Conservation (phyloP, 768 basidiomycete genomes). For the Suillus placidus region DNA sequence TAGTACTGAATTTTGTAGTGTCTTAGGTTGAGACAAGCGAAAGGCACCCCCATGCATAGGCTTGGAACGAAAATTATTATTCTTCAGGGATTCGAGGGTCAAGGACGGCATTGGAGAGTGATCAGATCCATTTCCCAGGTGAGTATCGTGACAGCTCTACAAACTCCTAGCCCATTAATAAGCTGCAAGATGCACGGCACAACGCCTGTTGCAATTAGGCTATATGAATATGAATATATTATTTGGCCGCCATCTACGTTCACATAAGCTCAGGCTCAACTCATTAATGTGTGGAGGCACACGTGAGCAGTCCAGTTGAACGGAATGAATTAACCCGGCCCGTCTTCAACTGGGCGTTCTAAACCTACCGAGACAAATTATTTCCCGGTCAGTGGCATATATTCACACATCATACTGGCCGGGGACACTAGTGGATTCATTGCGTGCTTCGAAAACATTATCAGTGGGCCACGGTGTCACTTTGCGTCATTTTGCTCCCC, state of each 20-base stretch:
- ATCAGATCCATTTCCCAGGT: not conserved
- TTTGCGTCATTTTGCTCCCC: not conserved
- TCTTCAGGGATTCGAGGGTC: not conserved
- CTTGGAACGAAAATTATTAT: not conserved
- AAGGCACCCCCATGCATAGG: not conserved
- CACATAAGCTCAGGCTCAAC: no score
- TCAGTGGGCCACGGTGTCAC: not conserved
- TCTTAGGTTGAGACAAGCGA: not conserved
- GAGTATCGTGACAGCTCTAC: not conserved
- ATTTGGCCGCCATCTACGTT: no score
- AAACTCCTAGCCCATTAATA: not conserved
- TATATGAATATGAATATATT: no score
- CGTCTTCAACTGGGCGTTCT: not conserved
- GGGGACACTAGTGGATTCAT: not conserved
- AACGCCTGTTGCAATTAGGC: not conserved
- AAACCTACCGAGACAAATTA: not conserved
- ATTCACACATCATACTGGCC: not conserved
- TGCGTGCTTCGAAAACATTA: not conserved
- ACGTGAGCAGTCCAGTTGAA: not conserved
- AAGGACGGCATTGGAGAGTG: not conserved
- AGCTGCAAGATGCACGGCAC: not conserved
- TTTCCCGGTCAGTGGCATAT: not conserved
- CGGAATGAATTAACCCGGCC: not conserved
- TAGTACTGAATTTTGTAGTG: not conserved
- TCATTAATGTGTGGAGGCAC: not conserved